These are phyloP conservation scores for Candida silvicultrix DNA, from an alignment of 805 yeast genomes.

Conservation along the genomic window DNA sequence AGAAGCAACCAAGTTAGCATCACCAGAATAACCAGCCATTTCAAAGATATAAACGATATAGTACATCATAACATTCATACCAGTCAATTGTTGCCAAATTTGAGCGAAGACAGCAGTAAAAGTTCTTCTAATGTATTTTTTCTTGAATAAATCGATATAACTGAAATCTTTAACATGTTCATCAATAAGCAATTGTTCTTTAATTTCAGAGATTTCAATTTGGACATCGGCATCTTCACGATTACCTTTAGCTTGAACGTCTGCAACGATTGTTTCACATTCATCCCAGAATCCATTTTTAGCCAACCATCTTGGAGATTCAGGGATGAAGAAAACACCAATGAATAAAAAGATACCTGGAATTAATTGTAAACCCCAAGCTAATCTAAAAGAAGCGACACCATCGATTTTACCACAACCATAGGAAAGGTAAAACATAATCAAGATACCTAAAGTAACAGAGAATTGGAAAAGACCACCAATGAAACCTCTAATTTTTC, in stretches of 20 bases:
- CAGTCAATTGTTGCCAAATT: slow-evolving; percentile 25
- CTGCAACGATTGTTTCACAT: slow-evolving; percentile 33
- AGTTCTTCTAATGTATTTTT: slow-evolving; percentile 5
- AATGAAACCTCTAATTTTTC: slow-evolving; percentile 51
- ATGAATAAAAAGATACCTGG: slow-evolving; percentile 33
- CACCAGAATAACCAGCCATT: slow-evolving; percentile 40
- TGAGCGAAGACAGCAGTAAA: slow-evolving; percentile 29
- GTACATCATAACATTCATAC: slow-evolving; percentile 41
- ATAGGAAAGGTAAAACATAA: slow-evolving; percentile 51
- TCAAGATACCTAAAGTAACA: slow-evolving; percentile 56
- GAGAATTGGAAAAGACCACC: slow-evolving; percentile 60
- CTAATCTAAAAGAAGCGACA: slow-evolving; percentile 34
- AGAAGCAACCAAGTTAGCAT: slow-evolving; percentile 39
- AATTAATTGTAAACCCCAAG: slow-evolving; percentile 44
- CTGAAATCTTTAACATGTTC: slow-evolving; percentile 25
- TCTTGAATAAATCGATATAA: slow-evolving; percentile 30
- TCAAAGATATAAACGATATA: slow-evolving; percentile 39
- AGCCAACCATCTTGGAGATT: slow-evolving; percentile 37
- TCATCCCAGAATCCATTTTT: slow-evolving; percentile 31
- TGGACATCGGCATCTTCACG: slow-evolving; percentile 21
- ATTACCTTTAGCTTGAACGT: slow-evolving; percentile 28
- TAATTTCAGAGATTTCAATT: slow-evolving; percentile 31
- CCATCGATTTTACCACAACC: slow-evolving; percentile 36
- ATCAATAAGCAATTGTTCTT: slow-evolving; percentile 29
- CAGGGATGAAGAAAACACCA: slow-evolving; percentile 37